These are phyloP conservation scores for Teunomyces funiuensis DNA, from an alignment of 805 yeast species.

Conservation along the genomic window DNA sequence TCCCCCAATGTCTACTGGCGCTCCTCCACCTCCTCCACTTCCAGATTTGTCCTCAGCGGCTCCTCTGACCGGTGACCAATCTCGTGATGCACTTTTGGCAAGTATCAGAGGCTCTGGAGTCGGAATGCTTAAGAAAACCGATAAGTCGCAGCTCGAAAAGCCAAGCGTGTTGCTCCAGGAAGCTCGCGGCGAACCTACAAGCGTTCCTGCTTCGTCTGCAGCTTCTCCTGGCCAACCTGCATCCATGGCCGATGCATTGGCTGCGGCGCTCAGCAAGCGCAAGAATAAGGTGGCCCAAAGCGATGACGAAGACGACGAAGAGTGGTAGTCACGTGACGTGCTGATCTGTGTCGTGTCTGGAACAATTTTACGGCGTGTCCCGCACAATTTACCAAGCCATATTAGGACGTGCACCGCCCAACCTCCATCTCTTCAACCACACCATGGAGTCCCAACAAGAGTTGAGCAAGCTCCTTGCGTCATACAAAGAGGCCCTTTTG, in stretches of 20 bases:
- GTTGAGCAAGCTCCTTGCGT: constrained; percentile 18
- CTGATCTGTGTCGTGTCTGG: too few relatives aligned
- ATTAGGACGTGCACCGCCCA: background rate
- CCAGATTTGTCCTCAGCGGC: constrained; percentile 31
- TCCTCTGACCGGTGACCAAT: constrained; percentile 45
- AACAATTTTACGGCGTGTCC: too few relatives aligned
- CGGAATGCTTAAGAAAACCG: constrained; percentile 69
- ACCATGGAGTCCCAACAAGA: background rate
- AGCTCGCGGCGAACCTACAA: constrained; percentile 42
- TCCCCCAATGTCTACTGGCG: constrained; percentile 26
- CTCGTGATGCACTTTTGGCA: constrained; percentile 79
- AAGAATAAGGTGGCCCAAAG: constrained; percentile 78
- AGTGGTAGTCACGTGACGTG: constrained; percentile 24
- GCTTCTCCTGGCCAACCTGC: constrained; percentile 58
- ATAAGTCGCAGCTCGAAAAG: constrained; percentile 77
- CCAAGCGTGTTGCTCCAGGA: constrained; percentile 75
- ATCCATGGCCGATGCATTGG: constrained; percentile 79
- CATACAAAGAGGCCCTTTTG: constrained; percentile 31
- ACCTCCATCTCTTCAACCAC: background rate
- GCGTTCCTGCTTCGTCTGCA: constrained; percentile 33
- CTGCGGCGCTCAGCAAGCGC: constrained; percentile 79
- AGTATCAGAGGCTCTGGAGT: constrained; percentile 81
- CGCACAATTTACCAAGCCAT: too few relatives aligned
- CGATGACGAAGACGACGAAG: constrained; percentile 84
- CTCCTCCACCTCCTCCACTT: constrained; percentile 46